Conservation (phyloP, 2,329 filamentous ascomycete species). For the Diaporthe citriasiana region DNA sequence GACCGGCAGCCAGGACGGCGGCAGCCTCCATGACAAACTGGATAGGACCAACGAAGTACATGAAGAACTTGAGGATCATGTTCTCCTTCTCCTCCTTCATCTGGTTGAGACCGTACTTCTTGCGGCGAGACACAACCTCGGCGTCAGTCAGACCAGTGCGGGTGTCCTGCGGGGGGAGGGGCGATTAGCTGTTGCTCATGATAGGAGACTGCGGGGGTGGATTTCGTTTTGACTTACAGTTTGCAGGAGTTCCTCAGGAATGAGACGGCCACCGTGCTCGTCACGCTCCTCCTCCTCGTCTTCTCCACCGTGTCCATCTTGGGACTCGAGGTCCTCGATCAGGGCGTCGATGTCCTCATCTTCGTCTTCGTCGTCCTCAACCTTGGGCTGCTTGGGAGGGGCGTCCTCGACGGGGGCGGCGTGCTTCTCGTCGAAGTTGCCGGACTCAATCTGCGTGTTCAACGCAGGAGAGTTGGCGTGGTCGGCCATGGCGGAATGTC, state of each 20-base stretch:
- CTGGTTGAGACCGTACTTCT: constrained; percentile 86
- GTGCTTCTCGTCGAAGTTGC: constrained; percentile 75
- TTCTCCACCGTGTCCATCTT: constrained; percentile 76
- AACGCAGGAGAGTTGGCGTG: constrained; percentile 69
- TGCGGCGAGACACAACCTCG: constrained; percentile 74
- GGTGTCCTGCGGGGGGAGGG: constrained; percentile 34
- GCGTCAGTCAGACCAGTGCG: constrained; percentile 73
- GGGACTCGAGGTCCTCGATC: constrained; percentile 88
- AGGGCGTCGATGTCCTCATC: constrained; percentile 89
- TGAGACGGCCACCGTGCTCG: constrained; percentile 67
- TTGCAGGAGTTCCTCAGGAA: constrained; percentile 82
- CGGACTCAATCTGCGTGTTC: constrained; percentile 75
- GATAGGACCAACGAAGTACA: constrained; percentile 89
- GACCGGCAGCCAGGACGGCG: constrained; percentile 74
- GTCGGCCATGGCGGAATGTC: constrained; percentile 66
- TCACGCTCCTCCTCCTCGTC: constrained; percentile 66
- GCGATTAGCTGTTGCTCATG: constrained; percentile 25
- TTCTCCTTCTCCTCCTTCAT: constrained; percentile 95
- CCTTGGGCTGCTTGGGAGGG: constrained; percentile 55
- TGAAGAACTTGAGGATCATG: constrained; percentile 83
- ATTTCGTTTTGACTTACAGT: constrained; percentile 61
- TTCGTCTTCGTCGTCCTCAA: constrained; percentile 76
- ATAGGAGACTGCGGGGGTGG: not conserved
- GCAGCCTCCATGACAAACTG: constrained; percentile 87
- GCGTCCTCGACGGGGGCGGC: constrained; percentile 53